Conservation (phyloP, 352 stramenopile species). For the Globisporangium cystogenes region DNA sequence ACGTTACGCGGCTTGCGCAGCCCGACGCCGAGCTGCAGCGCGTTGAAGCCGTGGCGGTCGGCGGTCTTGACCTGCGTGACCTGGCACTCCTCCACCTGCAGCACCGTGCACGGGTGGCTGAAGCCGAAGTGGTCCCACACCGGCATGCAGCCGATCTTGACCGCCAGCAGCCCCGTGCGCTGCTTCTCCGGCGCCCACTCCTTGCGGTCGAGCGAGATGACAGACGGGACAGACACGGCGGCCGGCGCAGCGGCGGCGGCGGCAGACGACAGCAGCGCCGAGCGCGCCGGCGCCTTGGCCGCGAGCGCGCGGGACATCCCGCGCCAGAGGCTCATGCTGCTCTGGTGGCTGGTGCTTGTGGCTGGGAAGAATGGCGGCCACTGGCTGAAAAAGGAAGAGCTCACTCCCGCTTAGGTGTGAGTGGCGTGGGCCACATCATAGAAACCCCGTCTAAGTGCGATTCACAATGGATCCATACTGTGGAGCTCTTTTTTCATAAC, state of each 20-base stretch:
- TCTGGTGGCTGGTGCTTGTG: no score
- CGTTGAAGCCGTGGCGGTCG: conserved; percentile 91
- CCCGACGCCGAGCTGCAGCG: conserved; percentile 95
- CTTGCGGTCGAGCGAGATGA: conserved; percentile 18
- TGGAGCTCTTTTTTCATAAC: no score
- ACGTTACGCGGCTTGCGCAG: conserved; percentile 96
- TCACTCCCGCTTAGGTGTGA: not conserved
- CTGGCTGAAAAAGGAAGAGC: no score
- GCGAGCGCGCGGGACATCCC: not conserved
- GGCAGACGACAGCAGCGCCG: conserved; percentile 10
- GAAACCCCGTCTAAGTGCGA: no score
- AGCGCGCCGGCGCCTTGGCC: conserved; percentile 9
- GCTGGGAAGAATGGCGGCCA: not conserved
- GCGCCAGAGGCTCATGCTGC: conserved; percentile 7
- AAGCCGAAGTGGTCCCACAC: conserved; percentile 98
- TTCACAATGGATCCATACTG: no score
- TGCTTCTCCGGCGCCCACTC: conserved; percentile 78
- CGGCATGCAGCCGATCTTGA: conserved; percentile 99
- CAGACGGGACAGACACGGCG: not conserved
- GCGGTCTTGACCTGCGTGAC: conserved; percentile 96
- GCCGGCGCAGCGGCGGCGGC: conserved; percentile 2
- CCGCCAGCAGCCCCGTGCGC: conserved; percentile 83
- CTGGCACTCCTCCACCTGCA: conserved; percentile 89
- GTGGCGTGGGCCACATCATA: not conserved
- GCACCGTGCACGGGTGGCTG: conserved; percentile 94